phyloP scores from a whole-genome alignment of 208 protist species.

The Kentomonas sorsogonicus region DNA sequence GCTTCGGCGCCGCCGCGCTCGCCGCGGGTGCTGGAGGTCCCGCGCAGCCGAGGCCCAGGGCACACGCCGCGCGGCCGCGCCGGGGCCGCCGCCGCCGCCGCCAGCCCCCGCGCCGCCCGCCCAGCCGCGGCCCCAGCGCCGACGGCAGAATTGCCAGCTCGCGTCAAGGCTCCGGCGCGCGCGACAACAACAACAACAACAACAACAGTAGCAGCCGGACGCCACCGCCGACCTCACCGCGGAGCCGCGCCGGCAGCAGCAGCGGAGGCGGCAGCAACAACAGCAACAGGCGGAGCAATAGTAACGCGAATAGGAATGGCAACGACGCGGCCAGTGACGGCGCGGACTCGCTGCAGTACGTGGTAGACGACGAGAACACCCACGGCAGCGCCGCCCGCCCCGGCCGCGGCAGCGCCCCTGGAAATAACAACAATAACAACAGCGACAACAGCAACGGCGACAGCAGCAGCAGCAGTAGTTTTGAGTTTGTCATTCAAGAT shows the following conservation, averaged over 20 bases:
- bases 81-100: slow-evolving; percentile 13
- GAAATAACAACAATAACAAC: too few species aligned
- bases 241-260: neutral
- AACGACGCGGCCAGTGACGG: neutral
- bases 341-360: neutral
- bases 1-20: neutral
- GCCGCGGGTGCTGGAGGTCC: slow-evolving; percentile 15
- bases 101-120: slow-evolving; percentile 18
- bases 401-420: too few species aligned
- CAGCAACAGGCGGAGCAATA: too few species aligned
- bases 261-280: too few species aligned
- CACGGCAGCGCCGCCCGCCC: too few species aligned
- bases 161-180: neutral
- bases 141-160: neutral
- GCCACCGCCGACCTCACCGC: neutral
- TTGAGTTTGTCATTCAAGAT: too few species aligned
- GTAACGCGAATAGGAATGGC: neutral
- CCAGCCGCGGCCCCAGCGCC: slow-evolving; percentile 11
- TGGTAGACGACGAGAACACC: too few species aligned
- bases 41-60: slow-evolving; percentile 35
- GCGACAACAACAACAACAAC: neutral
- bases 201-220: neutral
- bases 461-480: too few species aligned
- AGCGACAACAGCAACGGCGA: too few species aligned
- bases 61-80: slow-evolving; percentile 22